Evolutionary conservation across 129 eudicot genomes (phyloP), one percentile per base, ranked within the genome.

Genomic region (Flaveria trinervia): DNA sequence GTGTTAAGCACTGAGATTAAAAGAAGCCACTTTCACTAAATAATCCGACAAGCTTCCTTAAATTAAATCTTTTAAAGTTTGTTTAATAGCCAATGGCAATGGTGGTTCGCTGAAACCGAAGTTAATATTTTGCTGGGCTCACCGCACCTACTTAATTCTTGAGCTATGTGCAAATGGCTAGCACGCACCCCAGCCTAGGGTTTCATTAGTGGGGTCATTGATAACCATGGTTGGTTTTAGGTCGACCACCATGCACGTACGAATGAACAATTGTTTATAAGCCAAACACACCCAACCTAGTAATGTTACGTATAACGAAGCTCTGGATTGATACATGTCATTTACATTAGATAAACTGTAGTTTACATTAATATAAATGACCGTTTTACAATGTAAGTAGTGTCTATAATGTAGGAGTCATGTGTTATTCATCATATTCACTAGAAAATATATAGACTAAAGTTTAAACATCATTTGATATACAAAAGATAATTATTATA

Each of bases 1-100:
- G 79, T 79, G 83, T 79, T 79, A 79, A 72, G 28, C 83, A 80
- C 83, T 66, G 79, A 73, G 83, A 73, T 80, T 66, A 73, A 80
- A 71, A 43, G 73, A 50, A 72, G 8, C 28, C 14, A 52, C 45
- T 60, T 71, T 18, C 44, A 12, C 67, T 72, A 73, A 80, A 65
- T 50, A 80, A 65, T 79, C 83, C 74, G 79, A 80, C 79, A 70
- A 55, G 79, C 6, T 80, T 65, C 79, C 79, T 80, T 15, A 52
- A 51, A 50, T 64, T 33, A 73, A 73, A 70, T 44, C 3, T 12
- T 5, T 67, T 46, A 62, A 75, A 30, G 9, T 68, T 56, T 43
- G 70, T 56, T 78, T 78, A 57, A 3, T 59, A 48, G 74, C 75
- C 83, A 73, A 73, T 80, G 50, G 79, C 44, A 39, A 66, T 65